Percentiles rank a stretch among this genome's conserved stretches.
phyloP scores from a whole-genome alignment of 2,329 filamentous ascomycete species.

The Dactylellina leptospora region DNA sequence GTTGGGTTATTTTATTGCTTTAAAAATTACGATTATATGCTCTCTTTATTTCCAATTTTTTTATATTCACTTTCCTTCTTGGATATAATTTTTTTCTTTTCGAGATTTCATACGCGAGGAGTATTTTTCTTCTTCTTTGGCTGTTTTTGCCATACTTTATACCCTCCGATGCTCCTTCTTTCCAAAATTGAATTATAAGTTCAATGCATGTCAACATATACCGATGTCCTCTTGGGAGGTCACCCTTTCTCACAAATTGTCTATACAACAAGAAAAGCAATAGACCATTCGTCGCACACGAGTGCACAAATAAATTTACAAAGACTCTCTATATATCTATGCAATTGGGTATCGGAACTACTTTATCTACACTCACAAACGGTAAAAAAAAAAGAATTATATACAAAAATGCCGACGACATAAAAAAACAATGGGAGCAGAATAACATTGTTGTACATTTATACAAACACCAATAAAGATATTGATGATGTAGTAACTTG shows the following conservation, averaged over 20 bases:
- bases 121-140: not conserved
- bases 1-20: not conserved
- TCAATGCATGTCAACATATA: no score
- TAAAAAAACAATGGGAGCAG: no score
- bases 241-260: no score
- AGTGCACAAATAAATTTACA: constrained; percentile 1
- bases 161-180: constrained; percentile 5
- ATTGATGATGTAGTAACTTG: not conserved
- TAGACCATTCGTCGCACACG: constrained; percentile 7
- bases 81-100: not conserved
- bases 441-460: no score
- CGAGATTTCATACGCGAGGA: not conserved
- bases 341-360: no score
- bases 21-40: no score
- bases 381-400: not conserved
- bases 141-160: not conserved
- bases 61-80: not conserved
- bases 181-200: no score
- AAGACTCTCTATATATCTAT: not conserved
- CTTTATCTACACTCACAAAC: no score
- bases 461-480: no score
- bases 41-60: not conserved
- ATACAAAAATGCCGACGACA: no score
- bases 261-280: constrained; percentile 3
- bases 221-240: no score